A percentile compares a stretch with the other conserved stretches of the same genome.
Evolutionary conservation across 2,329 filamentous ascomycete species (phyloP).

Genomic region (Amesomyces nigricolor): DNA sequence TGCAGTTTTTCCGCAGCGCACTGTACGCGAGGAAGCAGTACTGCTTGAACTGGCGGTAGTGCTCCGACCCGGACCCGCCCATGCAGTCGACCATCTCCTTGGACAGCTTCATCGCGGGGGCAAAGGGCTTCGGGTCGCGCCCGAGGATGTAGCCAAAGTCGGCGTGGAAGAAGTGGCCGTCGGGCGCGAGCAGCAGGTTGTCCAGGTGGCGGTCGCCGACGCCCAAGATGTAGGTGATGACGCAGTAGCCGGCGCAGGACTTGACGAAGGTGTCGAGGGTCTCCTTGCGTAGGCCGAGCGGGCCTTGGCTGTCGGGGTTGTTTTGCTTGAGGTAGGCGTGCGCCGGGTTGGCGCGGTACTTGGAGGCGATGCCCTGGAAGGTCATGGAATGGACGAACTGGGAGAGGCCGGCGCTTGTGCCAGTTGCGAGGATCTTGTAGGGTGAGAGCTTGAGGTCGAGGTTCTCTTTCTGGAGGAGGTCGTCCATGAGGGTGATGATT

Average conservation of each 20-base stretch:
- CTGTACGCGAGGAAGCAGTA: constrained; percentile 95
- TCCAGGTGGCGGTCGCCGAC: constrained; percentile 95
- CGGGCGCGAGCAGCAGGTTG: constrained; percentile 84
- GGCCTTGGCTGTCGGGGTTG: constrained; percentile 77
- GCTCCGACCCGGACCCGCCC: constrained; percentile 74
- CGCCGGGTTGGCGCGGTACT: constrained; percentile 68
- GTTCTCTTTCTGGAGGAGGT: constrained; percentile 90
- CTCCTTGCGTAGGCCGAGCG: constrained; percentile 83
- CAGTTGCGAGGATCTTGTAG: constrained; percentile 93
- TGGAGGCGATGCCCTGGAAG: constrained; percentile 75
- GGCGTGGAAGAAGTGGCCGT: constrained; percentile 94
- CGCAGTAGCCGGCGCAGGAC: constrained; percentile 94
- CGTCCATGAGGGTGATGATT: constrained; percentile 97
- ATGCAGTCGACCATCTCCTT: constrained; percentile 99
- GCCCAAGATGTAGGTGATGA: constrained; percentile 95
- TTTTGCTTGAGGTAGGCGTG: constrained; percentile 82
- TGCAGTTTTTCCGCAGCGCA: constrained; percentile 81
- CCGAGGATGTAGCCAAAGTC: constrained; percentile 98
- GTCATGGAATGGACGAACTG: constrained; percentile 88
- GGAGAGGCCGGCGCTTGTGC: constrained; percentile 79
- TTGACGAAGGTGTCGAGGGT: constrained; percentile 93
- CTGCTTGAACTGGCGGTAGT: constrained; percentile 86
- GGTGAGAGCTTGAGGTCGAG: constrained; percentile 90
- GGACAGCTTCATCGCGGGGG: constrained; percentile 92
- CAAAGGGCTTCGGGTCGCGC: constrained; percentile 94